Base-by-base conservation (phyloP, 2,329 filamentous ascomycete genomes). In the Ophiostoma australiae region DNA sequence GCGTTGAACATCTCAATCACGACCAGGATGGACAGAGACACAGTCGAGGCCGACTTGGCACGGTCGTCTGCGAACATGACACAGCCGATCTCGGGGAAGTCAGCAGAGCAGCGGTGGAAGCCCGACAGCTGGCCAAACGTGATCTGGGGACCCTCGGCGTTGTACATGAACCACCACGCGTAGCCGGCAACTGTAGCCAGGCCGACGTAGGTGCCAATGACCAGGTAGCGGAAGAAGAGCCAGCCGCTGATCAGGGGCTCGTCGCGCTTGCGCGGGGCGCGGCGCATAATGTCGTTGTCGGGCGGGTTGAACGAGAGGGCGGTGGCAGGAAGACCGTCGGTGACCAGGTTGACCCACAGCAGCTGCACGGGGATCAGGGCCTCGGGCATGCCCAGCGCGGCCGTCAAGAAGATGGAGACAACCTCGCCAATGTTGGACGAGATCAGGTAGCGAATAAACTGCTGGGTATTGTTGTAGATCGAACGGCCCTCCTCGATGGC, bases 151-250 rank as follows among this genome's bases (percentile, higher is more conserved):
- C 95, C 95, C 75, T 90, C 88, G 10, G 89, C 82, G 83, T 98
- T 94, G 84, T 91, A 97, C 91, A 99, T 94, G 85, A 98, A 99
- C 92, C 93, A 99, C 95, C 95, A 99, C n/a, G 93, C 94, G 78
- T 99, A 99, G 66, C 96, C 95, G 77, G 91, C 93, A 27, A 99
- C 96, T 3, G 95, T 99, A 70, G 95, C 95, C 58, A 93, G 85
- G 78, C 95, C 95, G 72, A 99, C 95, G 75, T 99, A 99, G 10
- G 89, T 93, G 73, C 95, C 95, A 76, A 99, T 95, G 68, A 98
- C 90, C 84, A 99, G 89, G 81, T 99, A 99, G 70, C 95, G 90
- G 86, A 98, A 93, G 84, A 99, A 97, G 55, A 99, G 83, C 95
- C 95, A 99, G 72, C 94, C 93, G 65, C 92, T 90, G 70, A 99